A percentile compares a stretch with the other conserved stretches of the same genome.
Conservation (phyloP, 257 asterid species). For the Primulina tabacum region DNA sequence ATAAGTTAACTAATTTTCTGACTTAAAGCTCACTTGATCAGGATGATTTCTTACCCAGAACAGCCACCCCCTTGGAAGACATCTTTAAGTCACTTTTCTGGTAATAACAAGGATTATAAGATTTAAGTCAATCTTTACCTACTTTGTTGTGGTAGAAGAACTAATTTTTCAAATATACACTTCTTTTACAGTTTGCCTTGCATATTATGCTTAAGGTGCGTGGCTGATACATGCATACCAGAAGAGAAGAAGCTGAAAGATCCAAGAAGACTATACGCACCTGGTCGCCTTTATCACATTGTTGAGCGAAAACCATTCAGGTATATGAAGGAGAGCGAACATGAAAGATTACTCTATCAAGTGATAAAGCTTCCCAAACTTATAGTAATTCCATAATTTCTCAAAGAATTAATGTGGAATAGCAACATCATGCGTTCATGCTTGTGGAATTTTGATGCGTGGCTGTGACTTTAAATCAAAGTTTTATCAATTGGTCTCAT, state of each 20-base stretch:
- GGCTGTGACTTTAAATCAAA: not conserved
- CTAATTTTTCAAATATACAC: not conserved
- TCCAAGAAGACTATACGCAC: conserved; percentile 76
- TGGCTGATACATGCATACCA: conserved; percentile 78
- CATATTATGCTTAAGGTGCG: conserved; percentile 70
- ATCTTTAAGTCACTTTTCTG: conserved; percentile 85
- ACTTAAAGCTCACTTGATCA: conserved; percentile 31
- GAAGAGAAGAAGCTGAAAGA: conserved; percentile 84
- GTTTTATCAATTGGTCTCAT: not conserved
- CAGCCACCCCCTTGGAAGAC: conserved; percentile 94
- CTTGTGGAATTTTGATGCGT: not conserved
- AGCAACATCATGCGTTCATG: not conserved
- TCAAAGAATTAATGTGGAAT: not conserved
- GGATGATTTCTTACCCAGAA: conserved; percentile 93
- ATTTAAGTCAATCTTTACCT: conserved; percentile 9
- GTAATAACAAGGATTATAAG: conserved; percentile 32
- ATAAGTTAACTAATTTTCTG: not conserved
- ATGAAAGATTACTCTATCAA: not conserved
- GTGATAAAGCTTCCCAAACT: not conserved
- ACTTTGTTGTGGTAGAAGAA: conserved; percentile 5
- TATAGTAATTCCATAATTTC: not conserved
- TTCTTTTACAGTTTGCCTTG: conserved; percentile 69
- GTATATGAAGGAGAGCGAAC: conserved; percentile 28
- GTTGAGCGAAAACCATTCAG: conserved; percentile 83
- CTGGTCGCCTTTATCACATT: conserved; percentile 90